Percentiles rank a stretch among this genome's conserved stretches.
Evolutionary conservation across 2,329 filamentous ascomycete genomes (phyloP).

Genomic region (Lasiodiplodia hormozganensis): DNA sequence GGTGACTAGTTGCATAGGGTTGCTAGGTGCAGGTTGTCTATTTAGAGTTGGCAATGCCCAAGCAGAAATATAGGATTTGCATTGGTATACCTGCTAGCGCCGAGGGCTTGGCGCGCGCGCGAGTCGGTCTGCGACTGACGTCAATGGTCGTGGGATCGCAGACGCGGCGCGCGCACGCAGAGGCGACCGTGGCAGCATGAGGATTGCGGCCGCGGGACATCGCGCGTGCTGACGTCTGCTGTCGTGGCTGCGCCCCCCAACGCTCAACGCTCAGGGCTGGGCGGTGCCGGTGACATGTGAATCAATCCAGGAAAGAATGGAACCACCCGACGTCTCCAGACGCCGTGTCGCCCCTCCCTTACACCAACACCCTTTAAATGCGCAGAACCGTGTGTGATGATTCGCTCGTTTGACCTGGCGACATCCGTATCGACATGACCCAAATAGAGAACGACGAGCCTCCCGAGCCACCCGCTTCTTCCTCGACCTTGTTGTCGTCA

Average conservation of each 20-base stretch:
- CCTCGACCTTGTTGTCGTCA: not conserved
- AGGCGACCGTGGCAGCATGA: not conserved
- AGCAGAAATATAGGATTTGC: not conserved
- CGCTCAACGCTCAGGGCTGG: conserved; percentile 23
- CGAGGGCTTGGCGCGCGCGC: conserved; percentile 15
- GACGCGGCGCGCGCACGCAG: not conserved
- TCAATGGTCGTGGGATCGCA: conserved; percentile 4
- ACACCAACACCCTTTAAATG: not conserved
- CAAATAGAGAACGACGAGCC: conserved; percentile 21
- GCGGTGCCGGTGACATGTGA: conserved; percentile 22
- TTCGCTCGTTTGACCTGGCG: conserved; percentile 21
- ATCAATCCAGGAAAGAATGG: conserved; percentile 21
- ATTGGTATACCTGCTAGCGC: not conserved
- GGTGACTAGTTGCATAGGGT: not conserved
- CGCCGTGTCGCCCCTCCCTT: conserved; percentile 15
- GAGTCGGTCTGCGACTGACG: conserved; percentile 22
- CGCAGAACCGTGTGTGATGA: conserved; percentile 20
- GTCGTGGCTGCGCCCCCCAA: conserved; percentile 18
- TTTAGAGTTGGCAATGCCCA: not conserved
- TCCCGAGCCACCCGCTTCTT: conserved; percentile 10
- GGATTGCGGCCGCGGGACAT: not conserved
- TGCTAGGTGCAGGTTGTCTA: not conserved
- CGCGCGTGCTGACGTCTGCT: conserved; percentile 23
- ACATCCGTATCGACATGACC: not conserved
- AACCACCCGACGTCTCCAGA: conserved; percentile 25